Conservation (phyloP, 2,329 filamentous ascomycete species). For the Aspergillus proliferans region DNA sequence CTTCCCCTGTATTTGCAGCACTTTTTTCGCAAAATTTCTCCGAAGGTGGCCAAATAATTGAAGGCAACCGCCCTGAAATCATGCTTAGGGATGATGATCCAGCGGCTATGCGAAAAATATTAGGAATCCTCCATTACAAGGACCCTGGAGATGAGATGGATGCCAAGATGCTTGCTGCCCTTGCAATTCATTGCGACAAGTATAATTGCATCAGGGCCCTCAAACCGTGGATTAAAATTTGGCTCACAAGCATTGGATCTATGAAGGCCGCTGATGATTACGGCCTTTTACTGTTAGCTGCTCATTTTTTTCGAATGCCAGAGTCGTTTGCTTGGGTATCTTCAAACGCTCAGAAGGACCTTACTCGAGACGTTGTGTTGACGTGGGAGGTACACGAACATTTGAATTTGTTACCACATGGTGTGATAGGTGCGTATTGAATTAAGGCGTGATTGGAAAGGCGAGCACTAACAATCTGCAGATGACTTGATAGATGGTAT, state of each 20-base stretch:
- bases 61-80: not conserved
- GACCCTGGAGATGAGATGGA: not conserved
- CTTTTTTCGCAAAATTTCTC: slow-evolving; percentile 1
- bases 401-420: not conserved
- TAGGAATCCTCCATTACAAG: slow-evolving; percentile 1
- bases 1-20: slow-evolving; percentile 2
- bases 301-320: slow-evolving; percentile 2
- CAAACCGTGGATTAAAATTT: slow-evolving; percentile 1
- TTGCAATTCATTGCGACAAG: slow-evolving; percentile 4
- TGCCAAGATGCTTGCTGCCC: not conserved
- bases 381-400: not conserved
- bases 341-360: not conserved
- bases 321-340: slow-evolving; percentile 1
- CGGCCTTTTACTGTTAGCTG: slow-evolving; percentile 3
- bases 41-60: not conserved
- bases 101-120: slow-evolving; percentile 1
- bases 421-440: not conserved
- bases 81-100: slow-evolving; percentile 1
- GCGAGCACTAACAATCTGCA: not conserved
- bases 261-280: not conserved
- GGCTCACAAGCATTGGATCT: not conserved
- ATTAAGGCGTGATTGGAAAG: not conserved
- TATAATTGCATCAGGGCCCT: slow-evolving; percentile 2
- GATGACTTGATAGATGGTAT: not conserved
- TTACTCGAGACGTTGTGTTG: not conserved